Evolutionary conservation across 2,329 filamentous ascomycete genomes (phyloP).

Genomic region (Aspergillus aculeatus): DNA sequence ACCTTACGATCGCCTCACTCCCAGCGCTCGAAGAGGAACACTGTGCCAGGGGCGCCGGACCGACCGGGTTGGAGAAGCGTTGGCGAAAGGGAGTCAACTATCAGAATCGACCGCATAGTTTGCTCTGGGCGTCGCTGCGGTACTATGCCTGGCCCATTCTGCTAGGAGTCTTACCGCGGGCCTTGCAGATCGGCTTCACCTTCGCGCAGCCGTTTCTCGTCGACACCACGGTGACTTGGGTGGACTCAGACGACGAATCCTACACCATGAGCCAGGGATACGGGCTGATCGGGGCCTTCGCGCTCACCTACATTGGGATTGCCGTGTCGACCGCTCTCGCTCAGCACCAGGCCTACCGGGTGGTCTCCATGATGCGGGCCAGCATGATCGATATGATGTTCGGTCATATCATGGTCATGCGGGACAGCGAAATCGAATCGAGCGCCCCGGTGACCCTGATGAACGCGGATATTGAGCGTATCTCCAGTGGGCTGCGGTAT

Average conservation of each 20-base stretch:
- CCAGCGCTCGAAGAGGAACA: no score
- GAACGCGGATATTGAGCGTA: constrained; percentile 33
- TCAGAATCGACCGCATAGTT: no score
- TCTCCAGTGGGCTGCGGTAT: constrained; percentile 20
- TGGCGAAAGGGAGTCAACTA: no score
- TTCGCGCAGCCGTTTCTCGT: constrained; percentile 51
- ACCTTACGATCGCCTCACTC: no score
- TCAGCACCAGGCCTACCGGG: constrained; percentile 10
- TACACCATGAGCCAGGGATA: constrained; percentile 24
- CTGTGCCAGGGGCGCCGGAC: no score
- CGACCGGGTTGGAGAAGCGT: no score
- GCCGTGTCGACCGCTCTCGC: constrained; percentile 31
- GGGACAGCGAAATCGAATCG: constrained; percentile 12
- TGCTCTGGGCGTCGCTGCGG: no score
- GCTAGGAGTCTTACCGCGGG: constrained; percentile 36
- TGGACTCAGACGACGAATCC: no score
- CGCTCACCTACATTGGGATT: constrained; percentile 45
- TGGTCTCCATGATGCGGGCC: constrained; percentile 9
- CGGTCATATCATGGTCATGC: constrained; percentile 27
- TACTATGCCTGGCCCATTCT: background rate
- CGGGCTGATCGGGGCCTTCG: constrained; percentile 44
- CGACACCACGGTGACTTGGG: background rate
- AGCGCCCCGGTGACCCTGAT: constrained; percentile 32
- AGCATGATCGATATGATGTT: constrained; percentile 30
- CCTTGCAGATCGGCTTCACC: constrained; percentile 42